These are phyloP conservation scores for Fusarium mexicanum DNA, from an alignment of 2,329 filamentous ascomycete genomes.

Conservation along the genomic window DNA sequence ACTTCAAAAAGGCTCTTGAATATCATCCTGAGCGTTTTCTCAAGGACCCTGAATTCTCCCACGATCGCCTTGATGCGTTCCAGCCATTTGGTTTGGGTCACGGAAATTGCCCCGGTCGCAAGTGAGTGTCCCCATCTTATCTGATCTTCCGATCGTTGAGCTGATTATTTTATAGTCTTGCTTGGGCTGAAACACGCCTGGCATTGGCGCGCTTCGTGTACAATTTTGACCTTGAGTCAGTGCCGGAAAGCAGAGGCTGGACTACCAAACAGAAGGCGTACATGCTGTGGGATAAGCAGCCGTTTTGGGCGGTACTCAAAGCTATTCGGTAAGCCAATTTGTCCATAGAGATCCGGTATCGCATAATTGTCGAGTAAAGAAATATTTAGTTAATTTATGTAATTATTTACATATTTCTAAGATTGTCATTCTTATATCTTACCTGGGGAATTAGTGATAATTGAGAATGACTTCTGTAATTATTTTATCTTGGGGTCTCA, in stretches of 20 bases:
- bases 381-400: too few relatives aligned
- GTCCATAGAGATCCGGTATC: background rate
- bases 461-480: background rate
- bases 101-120: background rate
- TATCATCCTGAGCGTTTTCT: background rate
- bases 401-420: too few relatives aligned
- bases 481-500: background rate
- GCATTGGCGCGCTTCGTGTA: background rate
- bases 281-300: background rate
- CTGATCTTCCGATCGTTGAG: fast-evolving
- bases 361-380: too few relatives aligned
- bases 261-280: background rate
- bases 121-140: background rate
- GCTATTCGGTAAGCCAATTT: background rate
- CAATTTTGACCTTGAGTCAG: background rate
- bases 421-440: background rate
- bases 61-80: background rate
- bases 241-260: background rate
- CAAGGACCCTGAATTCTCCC: background rate
- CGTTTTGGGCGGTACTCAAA: background rate
- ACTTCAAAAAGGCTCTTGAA: background rate
- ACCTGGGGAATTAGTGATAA: fast-evolving
- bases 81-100: background rate
- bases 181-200: background rate
- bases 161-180: background rate